Evolutionary conservation across 106 monocot species (phyloP), one percentile per base, ranked within the genome.

Genomic region (Dendrobium catenatum): DNA sequence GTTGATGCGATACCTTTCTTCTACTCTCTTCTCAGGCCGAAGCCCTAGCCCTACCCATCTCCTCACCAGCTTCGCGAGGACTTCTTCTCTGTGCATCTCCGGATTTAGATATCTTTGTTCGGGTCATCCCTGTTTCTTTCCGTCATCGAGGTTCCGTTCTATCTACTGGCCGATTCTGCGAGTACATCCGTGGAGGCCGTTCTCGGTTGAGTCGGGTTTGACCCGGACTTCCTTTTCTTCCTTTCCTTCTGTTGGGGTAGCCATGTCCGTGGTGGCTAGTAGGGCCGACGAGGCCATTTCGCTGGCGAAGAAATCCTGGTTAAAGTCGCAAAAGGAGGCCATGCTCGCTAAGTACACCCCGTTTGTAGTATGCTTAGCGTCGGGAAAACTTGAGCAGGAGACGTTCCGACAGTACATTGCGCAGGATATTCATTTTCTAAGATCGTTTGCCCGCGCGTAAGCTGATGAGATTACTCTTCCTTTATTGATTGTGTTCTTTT

Each of bases 381-480:
- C 99, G 0, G 99, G 99, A 42, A 87, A 78, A 3, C 81, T 99
- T 47, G 91, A 93, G 55, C 24, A 85, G n/a, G 93, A 90, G 26
- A 76, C 64, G 5, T 99, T 99, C 85, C 83, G 86, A 26, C 81
- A 77, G 29, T 99, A 87, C 86, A 85, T 99, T 75, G 84, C 87
- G 7, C 95, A 99, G 90, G 93, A 93, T 47, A 73, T 86, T 17
- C 85, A 91, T 79, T 99, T 95, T 83, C 95, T 95, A 64, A 87
- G 78, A 55, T 85, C 93, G 9, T 95, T 89, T 73, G 88, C 87
- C 7, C 78, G 84, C 46, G 95, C 99, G 95, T 95, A 80, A 95
- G 95, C 88, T 64, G n/a, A 74, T 20, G 42, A 74, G 13, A 37
- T 70, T 70, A 70, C 40, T 0, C 6, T 70, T 20, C 72, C 13